phyloP scores from a whole-genome alignment of 805 yeast genomes.

The Debaryomyces castellii region DNA sequence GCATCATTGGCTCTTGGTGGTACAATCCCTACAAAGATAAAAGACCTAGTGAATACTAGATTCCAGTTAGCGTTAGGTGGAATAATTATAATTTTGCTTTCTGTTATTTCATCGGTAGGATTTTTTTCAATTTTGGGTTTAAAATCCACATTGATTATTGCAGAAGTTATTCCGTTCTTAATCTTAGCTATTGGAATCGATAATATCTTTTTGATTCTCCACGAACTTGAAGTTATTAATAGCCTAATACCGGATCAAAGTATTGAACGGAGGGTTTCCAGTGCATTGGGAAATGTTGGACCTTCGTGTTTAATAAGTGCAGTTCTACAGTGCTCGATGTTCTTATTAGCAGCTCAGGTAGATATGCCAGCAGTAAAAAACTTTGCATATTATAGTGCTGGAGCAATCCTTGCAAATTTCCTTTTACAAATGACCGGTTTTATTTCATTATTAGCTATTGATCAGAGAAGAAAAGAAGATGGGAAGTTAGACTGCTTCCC shows the following conservation, averaged over 20 bases:
- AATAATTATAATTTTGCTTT: constrained; percentile 72
- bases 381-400: constrained; percentile 88
- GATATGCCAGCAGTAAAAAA: constrained; percentile 96
- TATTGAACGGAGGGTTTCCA: constrained; percentile 58
- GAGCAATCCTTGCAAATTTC: constrained; percentile 78
- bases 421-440: constrained; percentile 79
- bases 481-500: constrained; percentile 63
- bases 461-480: constrained; percentile 59
- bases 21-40: constrained; percentile 40
- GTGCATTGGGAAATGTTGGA: constrained; percentile 71
- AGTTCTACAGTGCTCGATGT: constrained; percentile 74
- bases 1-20: constrained; percentile 81
- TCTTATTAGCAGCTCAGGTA: constrained; percentile 74
- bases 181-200: constrained; percentile 96
- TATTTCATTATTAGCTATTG: constrained; percentile 67
- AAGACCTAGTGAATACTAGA: constrained; percentile 51
- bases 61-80: constrained; percentile 83
- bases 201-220: constrained; percentile 82
- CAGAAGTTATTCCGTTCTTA: constrained; percentile 94
- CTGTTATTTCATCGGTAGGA: constrained; percentile 84
- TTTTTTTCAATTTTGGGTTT: constrained; percentile 72
- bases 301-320: constrained; percentile 85
- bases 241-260: constrained; percentile 38
- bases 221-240: constrained; percentile 64
- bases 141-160: constrained; percentile 86